phyloP scores from a whole-genome alignment of 2,329 filamentous ascomycete genomes.

The Grosmannia penicillata region DNA sequence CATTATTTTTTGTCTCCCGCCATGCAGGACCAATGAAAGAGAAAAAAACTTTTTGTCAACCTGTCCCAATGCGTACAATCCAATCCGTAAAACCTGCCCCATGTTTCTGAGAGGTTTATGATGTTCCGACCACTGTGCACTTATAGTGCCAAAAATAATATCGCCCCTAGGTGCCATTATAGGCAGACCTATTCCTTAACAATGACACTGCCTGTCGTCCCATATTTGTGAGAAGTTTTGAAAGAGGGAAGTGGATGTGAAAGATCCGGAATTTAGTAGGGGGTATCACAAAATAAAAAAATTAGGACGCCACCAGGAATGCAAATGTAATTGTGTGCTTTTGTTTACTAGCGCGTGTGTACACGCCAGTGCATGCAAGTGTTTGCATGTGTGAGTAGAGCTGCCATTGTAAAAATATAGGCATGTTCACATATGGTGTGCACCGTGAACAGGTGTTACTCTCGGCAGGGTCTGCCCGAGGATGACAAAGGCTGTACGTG shows the following conservation, averaged over 20 bases:
- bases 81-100: not conserved
- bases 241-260: not conserved
- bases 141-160: not conserved
- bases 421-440: too few relatives aligned
- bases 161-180: not conserved
- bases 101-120: not conserved
- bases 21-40: not conserved
- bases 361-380: not conserved
- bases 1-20: not conserved
- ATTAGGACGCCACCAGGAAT: not conserved
- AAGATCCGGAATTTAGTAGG: not conserved
- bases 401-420: too few relatives aligned
- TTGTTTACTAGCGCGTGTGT: not conserved
- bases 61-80: not conserved
- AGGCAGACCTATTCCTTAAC: not conserved
- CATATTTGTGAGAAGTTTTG: not conserved
- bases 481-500: too few relatives aligned
- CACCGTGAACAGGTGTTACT: too few relatives aligned
- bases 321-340: not conserved
- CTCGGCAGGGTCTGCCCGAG: too few relatives aligned
- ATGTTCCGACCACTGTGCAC: not conserved
- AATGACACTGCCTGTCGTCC: not conserved
- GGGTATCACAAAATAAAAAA: slow-evolving; percentile 3
- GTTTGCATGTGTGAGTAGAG: not conserved
- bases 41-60: not conserved